Conservation (phyloP, 176 grass and related monocot genomes). For the Avena insularis region DNA sequence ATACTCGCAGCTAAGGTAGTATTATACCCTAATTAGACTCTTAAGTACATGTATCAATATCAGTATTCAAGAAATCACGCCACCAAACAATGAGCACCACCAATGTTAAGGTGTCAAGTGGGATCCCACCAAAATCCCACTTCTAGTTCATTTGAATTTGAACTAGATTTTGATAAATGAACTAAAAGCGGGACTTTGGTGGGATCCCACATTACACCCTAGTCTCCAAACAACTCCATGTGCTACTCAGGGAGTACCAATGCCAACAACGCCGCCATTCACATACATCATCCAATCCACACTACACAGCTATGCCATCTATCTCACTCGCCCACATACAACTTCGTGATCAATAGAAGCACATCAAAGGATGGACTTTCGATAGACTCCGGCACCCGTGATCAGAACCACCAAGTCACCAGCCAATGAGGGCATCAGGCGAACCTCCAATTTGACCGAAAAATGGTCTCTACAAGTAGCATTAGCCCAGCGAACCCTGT, state of each 20-base stretch:
- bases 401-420: slow-evolving; percentile 6
- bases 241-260: slow-evolving; percentile 14
- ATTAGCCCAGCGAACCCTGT: neutral
- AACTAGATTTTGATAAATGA: no score
- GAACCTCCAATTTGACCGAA: neutral
- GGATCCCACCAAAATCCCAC: no score
- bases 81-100: no score
- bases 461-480: neutral
- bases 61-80: neutral
- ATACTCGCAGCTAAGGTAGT: neutral
- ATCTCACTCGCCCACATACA: neutral
- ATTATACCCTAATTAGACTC: neutral
- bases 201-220: no score
- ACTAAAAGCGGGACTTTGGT: no score
- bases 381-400: neutral
- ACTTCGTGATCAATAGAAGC: neutral
- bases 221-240: neutral
- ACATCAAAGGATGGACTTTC: neutral
- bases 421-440: neutral
- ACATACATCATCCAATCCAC: neutral
- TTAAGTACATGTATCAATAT: neutral
- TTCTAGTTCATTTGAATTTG: no score
- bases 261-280: neutral
- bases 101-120: neutral
- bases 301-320: neutral